Evolutionary conservation across 2,329 filamentous ascomycete species (phyloP).

Genomic region (Beauveria sp.): DNA sequence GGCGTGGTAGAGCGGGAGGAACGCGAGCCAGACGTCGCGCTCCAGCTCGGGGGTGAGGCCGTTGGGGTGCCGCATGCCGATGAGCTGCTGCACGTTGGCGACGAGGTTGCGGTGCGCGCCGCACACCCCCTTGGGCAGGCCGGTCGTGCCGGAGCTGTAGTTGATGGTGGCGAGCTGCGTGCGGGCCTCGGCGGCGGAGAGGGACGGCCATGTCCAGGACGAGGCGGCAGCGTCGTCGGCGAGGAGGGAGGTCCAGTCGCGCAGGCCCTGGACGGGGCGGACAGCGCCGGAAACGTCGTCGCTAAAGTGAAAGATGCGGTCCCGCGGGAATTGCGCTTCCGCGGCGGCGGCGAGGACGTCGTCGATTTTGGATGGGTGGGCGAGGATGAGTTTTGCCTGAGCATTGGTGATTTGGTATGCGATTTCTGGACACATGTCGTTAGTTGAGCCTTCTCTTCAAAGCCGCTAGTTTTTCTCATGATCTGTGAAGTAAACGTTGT

Average conservation of each 20-base stretch:
- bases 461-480: no score
- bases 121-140: constrained; percentile 43
- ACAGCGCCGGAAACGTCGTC: constrained; percentile 27
- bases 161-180: constrained; percentile 37
- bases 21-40: constrained; percentile 44
- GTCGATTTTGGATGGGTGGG: constrained; percentile 38
- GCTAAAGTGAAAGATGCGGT: constrained; percentile 41
- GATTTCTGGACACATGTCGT: constrained; percentile 32
- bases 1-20: constrained; percentile 60
- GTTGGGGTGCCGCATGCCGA: constrained; percentile 33
- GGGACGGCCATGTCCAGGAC: constrained; percentile 33
- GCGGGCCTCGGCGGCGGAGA: constrained; percentile 28
- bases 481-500: not conserved
- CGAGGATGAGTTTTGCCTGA: constrained; percentile 39
- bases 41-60: constrained; percentile 25
- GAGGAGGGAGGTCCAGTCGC: constrained; percentile 35
- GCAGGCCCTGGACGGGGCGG: constrained; percentile 23
- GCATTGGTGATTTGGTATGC: constrained; percentile 44
- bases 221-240: constrained; percentile 23
- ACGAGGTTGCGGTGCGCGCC: constrained; percentile 42
- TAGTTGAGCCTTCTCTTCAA: no score
- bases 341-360: constrained; percentile 35
- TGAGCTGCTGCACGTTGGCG: constrained; percentile 42
- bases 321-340: constrained; percentile 31
- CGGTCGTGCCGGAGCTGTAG: constrained; percentile 44